Evolutionary conservation across 2,329 filamentous ascomycete species (phyloP).

Genomic region (Daldinia sp.): DNA sequence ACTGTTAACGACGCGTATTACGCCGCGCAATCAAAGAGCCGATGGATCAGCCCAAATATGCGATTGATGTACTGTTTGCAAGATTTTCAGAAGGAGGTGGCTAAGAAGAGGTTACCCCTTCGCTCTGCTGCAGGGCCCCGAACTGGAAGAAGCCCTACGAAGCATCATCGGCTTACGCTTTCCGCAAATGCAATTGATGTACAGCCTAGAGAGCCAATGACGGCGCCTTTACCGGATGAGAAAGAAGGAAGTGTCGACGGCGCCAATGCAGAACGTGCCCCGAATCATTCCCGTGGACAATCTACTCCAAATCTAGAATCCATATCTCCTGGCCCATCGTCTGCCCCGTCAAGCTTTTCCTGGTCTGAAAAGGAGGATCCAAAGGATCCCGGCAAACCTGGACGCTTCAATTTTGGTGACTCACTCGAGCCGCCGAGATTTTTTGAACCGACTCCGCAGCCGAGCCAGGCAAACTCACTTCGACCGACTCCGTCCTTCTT

Average conservation of each 20-base stretch:
- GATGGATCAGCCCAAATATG: slow-evolving; percentile 93
- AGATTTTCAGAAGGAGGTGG: slow-evolving; percentile 75
- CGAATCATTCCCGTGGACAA: slow-evolving; percentile 59
- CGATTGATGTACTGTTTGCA: slow-evolving; percentile 89
- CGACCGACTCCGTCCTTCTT: slow-evolving; percentile 45
- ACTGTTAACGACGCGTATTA: slow-evolving; percentile 86
- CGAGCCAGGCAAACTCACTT: slow-evolving; percentile 27
- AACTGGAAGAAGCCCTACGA: slow-evolving; percentile 63
- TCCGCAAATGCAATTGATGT: slow-evolving; percentile 66
- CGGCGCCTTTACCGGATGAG: slow-evolving; percentile 67
- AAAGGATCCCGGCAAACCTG: slow-evolving; percentile 50
- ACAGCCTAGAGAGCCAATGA: slow-evolving; percentile 64
- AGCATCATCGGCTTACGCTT: slow-evolving; percentile 68
- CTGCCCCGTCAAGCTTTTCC: slow-evolving; percentile 69
- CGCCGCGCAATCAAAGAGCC: slow-evolving; percentile 79
- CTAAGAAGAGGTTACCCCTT: slow-evolving; percentile 57
- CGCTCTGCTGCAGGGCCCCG: slow-evolving; percentile 59
- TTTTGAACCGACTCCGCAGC: slow-evolving; percentile 38
- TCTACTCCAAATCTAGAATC: slow-evolving; percentile 60
- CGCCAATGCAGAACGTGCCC: slow-evolving; percentile 53
- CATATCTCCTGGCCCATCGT: slow-evolving; percentile 70
- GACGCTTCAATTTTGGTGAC: slow-evolving; percentile 52
- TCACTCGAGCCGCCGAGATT: slow-evolving; percentile 50
- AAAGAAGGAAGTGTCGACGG: slow-evolving; percentile 54
- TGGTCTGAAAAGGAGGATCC: slow-evolving; percentile 63